Conservation (phyloP, 2,329 filamentous ascomycete genomes). For the Tolypocladium ophioglossoides region DNA sequence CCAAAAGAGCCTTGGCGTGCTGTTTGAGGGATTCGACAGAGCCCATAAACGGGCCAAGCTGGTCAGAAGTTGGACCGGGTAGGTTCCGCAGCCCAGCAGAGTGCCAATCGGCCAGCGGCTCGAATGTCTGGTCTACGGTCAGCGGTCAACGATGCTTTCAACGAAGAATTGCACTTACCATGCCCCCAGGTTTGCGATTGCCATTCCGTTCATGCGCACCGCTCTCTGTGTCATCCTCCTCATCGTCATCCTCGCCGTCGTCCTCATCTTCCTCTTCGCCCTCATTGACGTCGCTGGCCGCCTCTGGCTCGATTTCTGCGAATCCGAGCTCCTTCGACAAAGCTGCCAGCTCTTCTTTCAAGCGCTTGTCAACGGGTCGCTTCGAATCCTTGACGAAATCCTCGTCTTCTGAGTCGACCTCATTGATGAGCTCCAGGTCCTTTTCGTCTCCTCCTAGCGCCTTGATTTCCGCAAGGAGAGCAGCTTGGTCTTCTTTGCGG, state of each 20-base stretch:
- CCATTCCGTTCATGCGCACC: slow-evolving; percentile 14
- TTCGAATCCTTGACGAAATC: slow-evolving; percentile 19
- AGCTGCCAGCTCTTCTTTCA: slow-evolving; percentile 24
- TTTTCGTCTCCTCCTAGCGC: slow-evolving; percentile 56
- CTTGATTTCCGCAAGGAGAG: slow-evolving; percentile 51
- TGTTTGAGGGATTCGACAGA: slow-evolving; percentile 46
- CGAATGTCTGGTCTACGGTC: slow-evolving; percentile 37
- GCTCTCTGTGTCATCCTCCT: slow-evolving; percentile 13
- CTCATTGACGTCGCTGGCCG: slow-evolving; percentile 26
- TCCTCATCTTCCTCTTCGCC: slow-evolving; percentile 22
- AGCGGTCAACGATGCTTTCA: slow-evolving; percentile 17
- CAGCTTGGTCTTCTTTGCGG: slow-evolving; percentile 19
- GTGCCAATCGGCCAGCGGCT: slow-evolving; percentile 49
- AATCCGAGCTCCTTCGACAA: slow-evolving; percentile 29
- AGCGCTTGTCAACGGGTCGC: slow-evolving; percentile 28
- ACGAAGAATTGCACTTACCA: slow-evolving; percentile 19
- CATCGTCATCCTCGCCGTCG: slow-evolving; percentile 14
- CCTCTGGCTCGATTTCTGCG: slow-evolving; percentile 19
- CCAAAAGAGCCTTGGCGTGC: slow-evolving; percentile 64
- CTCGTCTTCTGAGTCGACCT: slow-evolving; percentile 32
- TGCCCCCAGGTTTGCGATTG: slow-evolving; percentile 17
- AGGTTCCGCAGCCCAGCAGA: slow-evolving; percentile 31
- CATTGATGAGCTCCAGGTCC: slow-evolving; percentile 50
- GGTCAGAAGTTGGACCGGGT: slow-evolving; percentile 32
- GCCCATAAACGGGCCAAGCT: slow-evolving; percentile 29